A percentile compares a stretch with the other conserved stretches of the same genome.
These are phyloP conservation scores for Achaetomiella virescens DNA, from an alignment of 495 filamentous ascomycete species.

Conservation along the genomic window DNA sequence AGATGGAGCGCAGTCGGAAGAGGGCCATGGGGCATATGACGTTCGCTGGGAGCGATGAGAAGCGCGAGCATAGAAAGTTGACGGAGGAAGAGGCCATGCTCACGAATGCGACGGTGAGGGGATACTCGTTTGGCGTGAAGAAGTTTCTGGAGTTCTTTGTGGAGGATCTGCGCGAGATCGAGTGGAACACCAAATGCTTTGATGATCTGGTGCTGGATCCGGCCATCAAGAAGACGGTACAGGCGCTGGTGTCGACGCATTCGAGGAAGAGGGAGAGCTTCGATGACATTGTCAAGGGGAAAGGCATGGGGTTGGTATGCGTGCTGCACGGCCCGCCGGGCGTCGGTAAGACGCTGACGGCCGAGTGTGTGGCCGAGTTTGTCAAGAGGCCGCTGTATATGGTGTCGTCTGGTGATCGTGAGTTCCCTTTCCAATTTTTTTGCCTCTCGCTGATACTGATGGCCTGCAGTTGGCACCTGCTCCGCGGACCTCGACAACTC, in stretches of 20 bases:
- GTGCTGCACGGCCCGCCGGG: constrained; percentile 39
- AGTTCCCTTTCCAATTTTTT: background rate
- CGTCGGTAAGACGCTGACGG: constrained; percentile 38
- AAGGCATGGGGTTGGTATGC: constrained; percentile 33
- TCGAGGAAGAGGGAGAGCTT: constrained; percentile 27
- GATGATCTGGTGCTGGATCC: constrained; percentile 49
- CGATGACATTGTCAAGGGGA: constrained; percentile 35
- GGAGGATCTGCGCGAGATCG: constrained; percentile 23
- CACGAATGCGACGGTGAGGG: constrained; percentile 28
- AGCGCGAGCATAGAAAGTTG: constrained; percentile 16
- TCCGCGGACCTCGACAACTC: constrained; percentile 23
- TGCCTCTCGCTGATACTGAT: background rate
- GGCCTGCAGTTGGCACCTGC: constrained; percentile 27
- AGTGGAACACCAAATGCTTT: constrained; percentile 38
- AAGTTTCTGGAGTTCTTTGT: constrained; percentile 32
- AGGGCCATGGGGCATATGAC: background rate
- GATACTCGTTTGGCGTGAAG: constrained; percentile 29
- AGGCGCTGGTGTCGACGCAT: constrained; percentile 42
- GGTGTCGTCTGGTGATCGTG: constrained; percentile 46
- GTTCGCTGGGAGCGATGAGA: constrained; percentile 10
- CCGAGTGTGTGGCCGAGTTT: constrained; percentile 45
- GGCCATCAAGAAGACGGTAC: constrained; percentile 46
- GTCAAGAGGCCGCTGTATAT: constrained; percentile 47
- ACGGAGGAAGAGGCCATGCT: constrained; percentile 28
- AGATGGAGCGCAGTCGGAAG: constrained; percentile 2